Percentiles rank a stretch among this genome's conserved stretches.
phyloP scores from a whole-genome alignment of 2,329 filamentous ascomycete species.

The Sclerotinia borealis region DNA sequence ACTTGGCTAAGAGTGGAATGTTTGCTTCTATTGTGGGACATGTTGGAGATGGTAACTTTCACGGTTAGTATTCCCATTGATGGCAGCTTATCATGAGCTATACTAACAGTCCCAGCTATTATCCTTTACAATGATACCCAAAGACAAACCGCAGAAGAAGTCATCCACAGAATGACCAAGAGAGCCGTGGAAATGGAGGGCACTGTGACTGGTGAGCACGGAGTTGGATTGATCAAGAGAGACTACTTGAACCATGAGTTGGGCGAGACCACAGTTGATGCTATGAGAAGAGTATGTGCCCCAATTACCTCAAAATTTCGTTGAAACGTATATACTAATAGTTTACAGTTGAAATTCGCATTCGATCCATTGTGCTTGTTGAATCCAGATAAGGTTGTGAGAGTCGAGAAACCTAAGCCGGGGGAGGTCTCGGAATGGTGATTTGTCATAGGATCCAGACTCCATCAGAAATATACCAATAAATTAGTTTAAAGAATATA shows the following conservation, averaged over 20 bases:
- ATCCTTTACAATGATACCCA: conserved; percentile 62
- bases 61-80: conserved; percentile 39
- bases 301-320: neutral
- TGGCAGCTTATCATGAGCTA: neutral
- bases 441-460: neutral
- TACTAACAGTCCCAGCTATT: conserved; percentile 35
- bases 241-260: conserved; percentile 78
- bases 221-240: conserved; percentile 76
- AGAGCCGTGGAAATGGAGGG: conserved; percentile 78
- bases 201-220: conserved; percentile 80
- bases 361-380: conserved; percentile 66
- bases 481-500: neutral
- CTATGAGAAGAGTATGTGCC: conserved; percentile 67
- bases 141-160: conserved; percentile 57
- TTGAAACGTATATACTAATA: conserved; percentile 4
- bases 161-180: conserved; percentile 82
- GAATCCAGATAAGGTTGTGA: conserved; percentile 64
- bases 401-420: conserved; percentile 49
- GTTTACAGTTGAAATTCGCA: conserved; percentile 63
- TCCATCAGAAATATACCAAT: neutral
- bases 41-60: conserved; percentile 74
- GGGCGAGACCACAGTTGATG: conserved; percentile 66
- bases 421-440: conserved; percentile 44
- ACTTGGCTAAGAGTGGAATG: conserved; percentile 51
- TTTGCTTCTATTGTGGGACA: conserved; percentile 63